A percentile compares a stretch with the other conserved stretches of the same genome.
phyloP scores from a whole-genome alignment of 1,284 basidiomycete genomes.

The Apiotrichum gracile region DNA sequence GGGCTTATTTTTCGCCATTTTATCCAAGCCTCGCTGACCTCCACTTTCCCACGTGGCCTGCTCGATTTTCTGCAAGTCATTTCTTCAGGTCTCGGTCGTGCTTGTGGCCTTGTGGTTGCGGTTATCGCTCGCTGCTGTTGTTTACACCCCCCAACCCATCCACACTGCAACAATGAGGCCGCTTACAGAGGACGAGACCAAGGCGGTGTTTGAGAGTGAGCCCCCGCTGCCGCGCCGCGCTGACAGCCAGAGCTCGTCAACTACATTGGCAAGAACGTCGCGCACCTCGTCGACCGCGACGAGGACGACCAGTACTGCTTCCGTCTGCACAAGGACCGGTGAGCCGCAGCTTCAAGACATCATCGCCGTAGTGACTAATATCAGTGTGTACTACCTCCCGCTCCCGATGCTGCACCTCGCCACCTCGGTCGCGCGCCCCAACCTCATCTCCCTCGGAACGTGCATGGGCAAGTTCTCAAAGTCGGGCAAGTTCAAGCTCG shows the following conservation, averaged over 20 bases:
- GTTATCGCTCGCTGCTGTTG: background rate
- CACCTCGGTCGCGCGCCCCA: constrained; percentile 85
- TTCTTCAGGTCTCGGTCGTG: no score
- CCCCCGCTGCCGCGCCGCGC: background rate
- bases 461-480: constrained; percentile 99
- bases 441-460: constrained; percentile 88
- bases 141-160: constrained; percentile 1
- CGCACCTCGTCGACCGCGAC: constrained; percentile 48
- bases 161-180: constrained; percentile 40
- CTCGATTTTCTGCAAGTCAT: constrained; percentile 5
- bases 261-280: constrained; percentile 50
- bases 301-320: constrained; percentile 64
- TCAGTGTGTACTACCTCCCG: constrained; percentile 81
- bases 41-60: no score
- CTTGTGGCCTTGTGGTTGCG: background rate
- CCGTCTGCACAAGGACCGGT: constrained; percentile 77
- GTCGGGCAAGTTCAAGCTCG: constrained; percentile 95
- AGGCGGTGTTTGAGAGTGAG: constrained; percentile 50
- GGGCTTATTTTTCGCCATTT: no score
- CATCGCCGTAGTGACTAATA: background rate
- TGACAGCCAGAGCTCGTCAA: constrained; percentile 45
- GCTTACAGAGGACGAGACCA: constrained; percentile 50
- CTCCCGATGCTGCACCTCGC: constrained; percentile 87
- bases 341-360: constrained; percentile 4
- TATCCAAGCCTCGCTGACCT: no score